These are phyloP conservation scores for Cynanchum wilfordii DNA, from an alignment of 257 asterid genomes.

Conservation along the genomic window DNA sequence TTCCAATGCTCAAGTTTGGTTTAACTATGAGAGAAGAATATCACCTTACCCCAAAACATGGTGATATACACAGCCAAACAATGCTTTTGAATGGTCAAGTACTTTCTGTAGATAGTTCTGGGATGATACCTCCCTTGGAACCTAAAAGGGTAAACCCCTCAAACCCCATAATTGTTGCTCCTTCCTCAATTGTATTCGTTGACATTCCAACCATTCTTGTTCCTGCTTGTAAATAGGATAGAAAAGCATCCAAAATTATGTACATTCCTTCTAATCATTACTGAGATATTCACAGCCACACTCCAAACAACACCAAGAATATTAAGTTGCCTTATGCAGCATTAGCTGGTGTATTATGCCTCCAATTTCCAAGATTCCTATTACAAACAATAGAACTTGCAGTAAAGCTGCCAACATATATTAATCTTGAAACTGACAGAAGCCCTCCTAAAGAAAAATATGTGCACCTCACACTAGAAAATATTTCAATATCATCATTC, in stretches of 20 bases:
- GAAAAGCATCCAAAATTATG: background rate
- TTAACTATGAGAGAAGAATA: slow-evolving; percentile 39
- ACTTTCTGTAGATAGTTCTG: slow-evolving; percentile 41
- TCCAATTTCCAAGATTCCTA: background rate
- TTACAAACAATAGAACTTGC: too few species aligned
- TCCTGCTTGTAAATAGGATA: slow-evolving; percentile 47
- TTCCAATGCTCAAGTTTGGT: background rate
- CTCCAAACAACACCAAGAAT: background rate
- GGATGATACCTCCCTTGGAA: slow-evolving; percentile 54
- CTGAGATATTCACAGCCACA: background rate
- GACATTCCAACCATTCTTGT: slow-evolving; percentile 47
- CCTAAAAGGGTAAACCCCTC: slow-evolving; percentile 38
- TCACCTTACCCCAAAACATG: slow-evolving; percentile 62
- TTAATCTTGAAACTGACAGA: slow-evolving; percentile 5
- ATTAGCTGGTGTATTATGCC: background rate
- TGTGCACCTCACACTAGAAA: background rate
- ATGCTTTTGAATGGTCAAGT: slow-evolving; percentile 64
- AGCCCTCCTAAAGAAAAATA: background rate
- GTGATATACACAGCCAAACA: slow-evolving; percentile 72
- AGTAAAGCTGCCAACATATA: background rate
- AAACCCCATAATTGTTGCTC: slow-evolving; percentile 48
- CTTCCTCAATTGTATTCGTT: slow-evolving; percentile 67
- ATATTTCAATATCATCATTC: background rate
- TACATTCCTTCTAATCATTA: background rate
- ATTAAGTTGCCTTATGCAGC: background rate